A percentile compares a stretch with the other conserved stretches of the same genome.
Conservation (phyloP, 1,284 basidiomycete genomes). For the Ceratobasidium sp. region DNA sequence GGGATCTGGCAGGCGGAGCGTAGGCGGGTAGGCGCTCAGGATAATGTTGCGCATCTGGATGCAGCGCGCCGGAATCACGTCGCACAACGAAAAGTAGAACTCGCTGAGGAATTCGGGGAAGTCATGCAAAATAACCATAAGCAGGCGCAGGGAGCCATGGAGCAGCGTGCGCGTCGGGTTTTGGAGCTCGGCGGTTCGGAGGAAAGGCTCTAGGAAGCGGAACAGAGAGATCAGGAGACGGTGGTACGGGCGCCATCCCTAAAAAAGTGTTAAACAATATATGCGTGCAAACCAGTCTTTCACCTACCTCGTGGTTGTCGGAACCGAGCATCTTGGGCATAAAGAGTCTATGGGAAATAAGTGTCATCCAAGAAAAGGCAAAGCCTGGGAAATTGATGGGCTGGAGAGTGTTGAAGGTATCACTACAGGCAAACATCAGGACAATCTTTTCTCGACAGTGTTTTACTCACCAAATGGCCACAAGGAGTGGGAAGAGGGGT, state of each 20-base stretch:
- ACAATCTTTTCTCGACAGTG: constrained; percentile 2
- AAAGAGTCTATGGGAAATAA: constrained; percentile 95
- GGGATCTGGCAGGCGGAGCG: constrained; percentile 85
- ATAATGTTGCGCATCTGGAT: constrained; percentile 97
- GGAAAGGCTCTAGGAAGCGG: constrained; percentile 91
- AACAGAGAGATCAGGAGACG: constrained; percentile 89
- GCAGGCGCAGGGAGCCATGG: constrained; percentile 87
- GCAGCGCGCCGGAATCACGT: constrained; percentile 89
- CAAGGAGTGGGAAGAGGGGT: constrained; percentile 87
- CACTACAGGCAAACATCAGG: constrained; percentile 58
- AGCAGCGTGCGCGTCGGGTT: constrained; percentile 88
- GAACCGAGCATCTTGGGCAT: constrained; percentile 92
- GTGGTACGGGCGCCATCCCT: constrained; percentile 97
- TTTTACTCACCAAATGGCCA: constrained; percentile 75
- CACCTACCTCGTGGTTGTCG: constrained; percentile 76
- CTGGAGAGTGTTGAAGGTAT: constrained; percentile 94
- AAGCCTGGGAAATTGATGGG: constrained; percentile 97
- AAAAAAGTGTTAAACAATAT: constrained; percentile 20
- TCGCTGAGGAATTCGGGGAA: constrained; percentile 98
- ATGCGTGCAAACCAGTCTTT: constrained; percentile 42
- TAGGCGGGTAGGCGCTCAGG: constrained; percentile 93
- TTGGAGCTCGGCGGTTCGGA: constrained; percentile 80
- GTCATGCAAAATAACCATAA: constrained; percentile 95
- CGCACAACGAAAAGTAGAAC: constrained; percentile 94
- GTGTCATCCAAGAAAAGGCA: constrained; percentile 96